phyloP scores from a whole-genome alignment of 495 filamentous ascomycete genomes.

The Penicillium longicatenatum region DNA sequence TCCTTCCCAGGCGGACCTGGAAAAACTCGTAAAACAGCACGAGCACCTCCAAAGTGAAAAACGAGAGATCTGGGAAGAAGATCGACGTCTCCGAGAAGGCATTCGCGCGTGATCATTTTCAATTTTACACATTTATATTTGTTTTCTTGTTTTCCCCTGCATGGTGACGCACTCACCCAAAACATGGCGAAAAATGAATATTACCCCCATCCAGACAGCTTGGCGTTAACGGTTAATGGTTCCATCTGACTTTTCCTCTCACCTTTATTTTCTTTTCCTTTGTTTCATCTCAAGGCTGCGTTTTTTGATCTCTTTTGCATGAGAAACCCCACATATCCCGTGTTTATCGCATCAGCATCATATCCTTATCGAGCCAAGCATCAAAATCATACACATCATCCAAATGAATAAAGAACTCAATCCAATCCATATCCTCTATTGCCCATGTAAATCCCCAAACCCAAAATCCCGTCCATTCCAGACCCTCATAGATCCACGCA shows the following conservation, averaged over 20 bases:
- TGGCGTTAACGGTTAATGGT: conserved; percentile 8
- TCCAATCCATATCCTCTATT: background rate
- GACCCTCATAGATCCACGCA: background rate
- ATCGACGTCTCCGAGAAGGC: conserved; percentile 32
- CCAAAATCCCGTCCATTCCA: background rate
- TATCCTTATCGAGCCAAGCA: background rate
- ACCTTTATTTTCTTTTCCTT: background rate
- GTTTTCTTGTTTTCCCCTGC: conserved; percentile 10
- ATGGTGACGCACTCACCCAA: conserved; percentile 19
- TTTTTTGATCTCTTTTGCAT: background rate
- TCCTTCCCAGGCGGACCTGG: conserved; percentile 57
- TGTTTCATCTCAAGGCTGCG: background rate
- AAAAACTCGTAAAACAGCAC: conserved; percentile 62
- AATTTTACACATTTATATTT: conserved; percentile 12
- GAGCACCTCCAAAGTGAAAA: conserved; percentile 63
- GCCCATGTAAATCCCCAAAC: too few species aligned
- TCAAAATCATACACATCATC: background rate
- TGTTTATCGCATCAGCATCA: conserved; percentile 2
- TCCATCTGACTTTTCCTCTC: conserved; percentile 3
- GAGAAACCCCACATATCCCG: background rate
- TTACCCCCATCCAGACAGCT: conserved; percentile 8
- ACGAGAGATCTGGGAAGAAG: conserved; percentile 62
- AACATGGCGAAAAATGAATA: conserved; percentile 13
- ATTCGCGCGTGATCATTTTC: conserved; percentile 15
- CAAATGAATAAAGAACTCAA: background rate